phyloP scores from a whole-genome alignment of 805 yeast genomes.

The Teunomyces pallodes region DNA sequence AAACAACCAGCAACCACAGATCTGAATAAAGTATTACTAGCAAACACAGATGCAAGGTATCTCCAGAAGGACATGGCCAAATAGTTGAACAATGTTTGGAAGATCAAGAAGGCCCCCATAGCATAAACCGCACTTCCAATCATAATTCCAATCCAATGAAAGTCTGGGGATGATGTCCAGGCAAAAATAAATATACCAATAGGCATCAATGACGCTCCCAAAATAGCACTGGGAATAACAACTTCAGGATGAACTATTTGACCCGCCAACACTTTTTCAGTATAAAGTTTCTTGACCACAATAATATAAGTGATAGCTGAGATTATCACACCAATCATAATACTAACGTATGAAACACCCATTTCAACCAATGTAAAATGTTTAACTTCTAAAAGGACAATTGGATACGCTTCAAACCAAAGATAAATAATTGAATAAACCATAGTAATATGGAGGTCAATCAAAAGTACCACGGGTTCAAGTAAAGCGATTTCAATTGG shows the following conservation, averaged over 20 bases:
- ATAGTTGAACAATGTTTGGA: conserved; percentile 53
- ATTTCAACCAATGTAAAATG: conserved; percentile 46
- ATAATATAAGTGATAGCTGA: conserved; percentile 11
- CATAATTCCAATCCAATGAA: conserved; percentile 21
- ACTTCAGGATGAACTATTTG: conserved; percentile 14
- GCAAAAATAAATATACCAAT: conserved; percentile 21
- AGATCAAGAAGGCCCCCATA: conserved; percentile 28
- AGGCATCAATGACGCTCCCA: conserved; percentile 21
- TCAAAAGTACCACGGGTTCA: conserved; percentile 56
- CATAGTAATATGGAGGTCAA: conserved; percentile 50
- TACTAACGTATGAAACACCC: conserved; percentile 48
- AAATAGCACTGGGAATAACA: conserved; percentile 19
- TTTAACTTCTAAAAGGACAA: conserved; percentile 45
- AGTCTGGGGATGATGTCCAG: conserved; percentile 16
- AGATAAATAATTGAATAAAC: conserved; percentile 53
- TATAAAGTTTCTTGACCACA: conserved; percentile 9
- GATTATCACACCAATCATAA: conserved; percentile 42
- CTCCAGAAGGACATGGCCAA: conserved; percentile 48
- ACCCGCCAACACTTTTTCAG: conserved; percentile 11
- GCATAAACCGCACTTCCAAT: conserved; percentile 19
- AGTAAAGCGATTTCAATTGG: conserved; percentile 48
- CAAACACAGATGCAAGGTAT: conserved; percentile 57
- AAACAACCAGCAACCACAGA: conserved; percentile 54
- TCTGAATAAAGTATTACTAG: conserved; percentile 53
- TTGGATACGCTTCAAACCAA: conserved; percentile 63